These are phyloP conservation scores for Scheffersomyces illinoinensis DNA, from an alignment of 1,139 yeast genomes.

Conservation along the genomic window DNA sequence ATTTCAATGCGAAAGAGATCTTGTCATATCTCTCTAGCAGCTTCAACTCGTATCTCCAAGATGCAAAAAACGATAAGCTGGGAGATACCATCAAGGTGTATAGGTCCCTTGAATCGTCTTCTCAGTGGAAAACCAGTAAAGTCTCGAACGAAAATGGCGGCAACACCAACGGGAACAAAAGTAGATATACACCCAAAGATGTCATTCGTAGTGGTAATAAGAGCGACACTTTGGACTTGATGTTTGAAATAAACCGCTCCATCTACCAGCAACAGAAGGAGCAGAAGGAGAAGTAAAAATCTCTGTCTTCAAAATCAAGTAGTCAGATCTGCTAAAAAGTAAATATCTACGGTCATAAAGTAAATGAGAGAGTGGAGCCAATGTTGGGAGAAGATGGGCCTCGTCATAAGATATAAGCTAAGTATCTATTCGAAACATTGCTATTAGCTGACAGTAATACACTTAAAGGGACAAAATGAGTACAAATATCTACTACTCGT, in stretches of 20 bases:
- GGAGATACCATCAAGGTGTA: slow-evolving; percentile 19
- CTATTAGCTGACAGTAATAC: not conserved
- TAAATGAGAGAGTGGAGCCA: not conserved
- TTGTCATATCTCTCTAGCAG: slow-evolving; percentile 16
- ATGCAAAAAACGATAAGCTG: slow-evolving; percentile 17
- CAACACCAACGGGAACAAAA: slow-evolving; percentile 5
- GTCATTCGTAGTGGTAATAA: slow-evolving; percentile 12
- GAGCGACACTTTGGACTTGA: slow-evolving; percentile 13
- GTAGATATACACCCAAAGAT: slow-evolving; percentile 10
- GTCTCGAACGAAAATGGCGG: slow-evolving; percentile 1
- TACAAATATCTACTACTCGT: not conserved
- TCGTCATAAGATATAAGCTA: not conserved
- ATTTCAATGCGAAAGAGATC: slow-evolving; percentile 18
- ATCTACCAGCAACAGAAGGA: slow-evolving; percentile 14
- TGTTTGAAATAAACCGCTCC: slow-evolving; percentile 22
- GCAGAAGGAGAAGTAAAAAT: not conserved
- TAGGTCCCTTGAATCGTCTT: slow-evolving; percentile 21
- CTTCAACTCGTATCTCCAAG: slow-evolving; percentile 15
- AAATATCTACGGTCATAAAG: not conserved
- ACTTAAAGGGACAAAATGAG: no score
- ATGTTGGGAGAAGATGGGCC: not conserved
- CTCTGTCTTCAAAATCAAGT: not conserved
- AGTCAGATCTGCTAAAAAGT: not conserved
- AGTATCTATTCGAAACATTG: not conserved
- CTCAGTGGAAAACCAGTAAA: slow-evolving; percentile 21